Percentiles rank a stretch among this genome's conserved stretches.
Evolutionary conservation across 495 filamentous ascomycete species (phyloP).

Genomic region (Amniculicola lignicola): DNA sequence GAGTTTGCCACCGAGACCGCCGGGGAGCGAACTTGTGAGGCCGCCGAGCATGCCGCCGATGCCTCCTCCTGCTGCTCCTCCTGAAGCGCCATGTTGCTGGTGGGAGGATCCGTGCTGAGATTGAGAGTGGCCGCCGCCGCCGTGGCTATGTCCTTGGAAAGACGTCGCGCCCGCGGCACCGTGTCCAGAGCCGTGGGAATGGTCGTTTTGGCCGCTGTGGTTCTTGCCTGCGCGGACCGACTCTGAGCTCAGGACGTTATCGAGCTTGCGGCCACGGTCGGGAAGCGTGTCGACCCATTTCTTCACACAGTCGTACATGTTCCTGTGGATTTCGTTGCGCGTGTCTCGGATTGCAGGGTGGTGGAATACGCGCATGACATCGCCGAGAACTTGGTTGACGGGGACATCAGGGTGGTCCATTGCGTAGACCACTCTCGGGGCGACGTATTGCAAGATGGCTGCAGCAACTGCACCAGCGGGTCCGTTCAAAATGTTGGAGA

Average conservation of each 20-base stretch:
- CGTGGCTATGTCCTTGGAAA: neutral
- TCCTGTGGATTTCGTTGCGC: constrained; percentile 68
- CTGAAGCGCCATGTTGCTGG: neutral
- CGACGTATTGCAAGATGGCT: constrained; percentile 74
- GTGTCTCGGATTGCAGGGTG: constrained; percentile 77
- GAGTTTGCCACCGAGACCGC: constrained; percentile 16
- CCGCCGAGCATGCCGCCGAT: constrained; percentile 10
- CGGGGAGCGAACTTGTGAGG: constrained; percentile 8
- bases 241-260: constrained; percentile 68
- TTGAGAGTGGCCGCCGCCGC: constrained; percentile 3
- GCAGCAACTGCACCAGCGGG: constrained; percentile 80
- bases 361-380: constrained; percentile 78
- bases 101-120: neutral
- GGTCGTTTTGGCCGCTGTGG: constrained; percentile 46
- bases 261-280: constrained; percentile 58
- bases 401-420: constrained; percentile 83
- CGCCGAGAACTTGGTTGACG: constrained; percentile 72
- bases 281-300: constrained; percentile 63
- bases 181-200: constrained; percentile 25
- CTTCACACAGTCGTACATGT: constrained; percentile 81
- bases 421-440: constrained; percentile 81
- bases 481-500: constrained; percentile 85
- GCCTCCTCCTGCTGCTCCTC: neutral
- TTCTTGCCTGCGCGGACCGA: constrained; percentile 80
- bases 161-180: constrained; percentile 1